Conservation (phyloP, 352 stramenopile species). For the Peronospora belbahrii region DNA sequence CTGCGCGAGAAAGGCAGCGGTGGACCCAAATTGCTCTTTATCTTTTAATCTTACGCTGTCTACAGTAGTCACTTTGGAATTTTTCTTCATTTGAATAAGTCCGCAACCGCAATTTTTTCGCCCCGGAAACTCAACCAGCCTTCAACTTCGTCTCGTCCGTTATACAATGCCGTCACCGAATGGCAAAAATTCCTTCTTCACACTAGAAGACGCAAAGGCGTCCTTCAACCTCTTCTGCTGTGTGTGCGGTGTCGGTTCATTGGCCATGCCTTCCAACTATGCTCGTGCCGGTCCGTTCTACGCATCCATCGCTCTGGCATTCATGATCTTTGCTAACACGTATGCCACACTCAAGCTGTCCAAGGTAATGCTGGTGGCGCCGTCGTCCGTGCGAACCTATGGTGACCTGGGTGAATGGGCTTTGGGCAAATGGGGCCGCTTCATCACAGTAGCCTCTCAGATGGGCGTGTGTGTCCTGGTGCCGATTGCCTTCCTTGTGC, state of each 20-base stretch:
- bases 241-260: slow-evolving; percentile 44
- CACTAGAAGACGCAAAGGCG: not conserved
- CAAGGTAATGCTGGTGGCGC: slow-evolving; percentile 43
- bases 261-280: slow-evolving; percentile 51
- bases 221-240: slow-evolving; percentile 24
- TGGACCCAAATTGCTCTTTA: no score
- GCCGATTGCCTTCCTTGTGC: slow-evolving; percentile 37
- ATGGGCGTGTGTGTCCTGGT: slow-evolving; percentile 35
- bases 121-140: no score
- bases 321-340: slow-evolving; percentile 49
- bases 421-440: slow-evolving; percentile 32
- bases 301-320: slow-evolving; percentile 32
- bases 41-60: no score
- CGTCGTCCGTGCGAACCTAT: slow-evolving; percentile 37
- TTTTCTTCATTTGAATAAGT: no score
- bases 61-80: no score
- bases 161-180: not conserved
- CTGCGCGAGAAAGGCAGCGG: no score
- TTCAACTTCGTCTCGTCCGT: no score
- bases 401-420: slow-evolving; percentile 43
- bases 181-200: not conserved
- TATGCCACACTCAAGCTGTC: slow-evolving; percentile 40
- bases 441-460: slow-evolving; percentile 25
- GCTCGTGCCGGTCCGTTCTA: slow-evolving; percentile 29
- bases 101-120: no score